Conservation (phyloP, 2,329 filamentous ascomycete genomes). For the Diplodia sapinea region DNA sequence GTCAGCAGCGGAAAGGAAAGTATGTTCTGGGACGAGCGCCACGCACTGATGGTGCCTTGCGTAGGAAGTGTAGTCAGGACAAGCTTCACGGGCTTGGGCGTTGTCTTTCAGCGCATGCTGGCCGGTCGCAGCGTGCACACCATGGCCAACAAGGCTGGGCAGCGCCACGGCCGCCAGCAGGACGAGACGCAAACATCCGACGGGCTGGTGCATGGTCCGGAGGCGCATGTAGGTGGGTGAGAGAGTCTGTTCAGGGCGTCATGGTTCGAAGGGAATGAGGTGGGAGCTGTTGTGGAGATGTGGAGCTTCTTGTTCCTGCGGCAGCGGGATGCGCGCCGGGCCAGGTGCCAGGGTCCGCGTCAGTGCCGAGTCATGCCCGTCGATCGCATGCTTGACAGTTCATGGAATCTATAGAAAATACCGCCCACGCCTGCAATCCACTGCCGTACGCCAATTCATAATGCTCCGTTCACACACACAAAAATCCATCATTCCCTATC, state of each 20-base stretch:
- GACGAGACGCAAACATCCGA: neutral
- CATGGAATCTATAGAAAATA: neutral
- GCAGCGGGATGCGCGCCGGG: slow-evolving; percentile 13
- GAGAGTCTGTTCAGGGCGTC: slow-evolving; percentile 13
- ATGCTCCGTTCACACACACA: neutral
- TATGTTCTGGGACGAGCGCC: slow-evolving; percentile 33
- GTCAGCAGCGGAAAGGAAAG: slow-evolving; percentile 31
- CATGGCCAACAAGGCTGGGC: slow-evolving; percentile 1
- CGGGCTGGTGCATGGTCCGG: slow-evolving; percentile 8
- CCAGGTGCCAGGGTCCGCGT: slow-evolving; percentile 10
- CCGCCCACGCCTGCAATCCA: neutral
- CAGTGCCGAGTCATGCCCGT: slow-evolving; percentile 5
- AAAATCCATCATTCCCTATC: no score
- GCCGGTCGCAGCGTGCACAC: slow-evolving; percentile 12
- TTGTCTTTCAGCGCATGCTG: slow-evolving; percentile 19
- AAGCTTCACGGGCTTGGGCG: slow-evolving; percentile 50
- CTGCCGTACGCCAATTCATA: neutral
- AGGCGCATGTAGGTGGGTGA: neutral
- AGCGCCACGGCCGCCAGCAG: slow-evolving; percentile 13
- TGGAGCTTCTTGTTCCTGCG: slow-evolving; percentile 14
- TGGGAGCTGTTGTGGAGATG: slow-evolving; percentile 20
- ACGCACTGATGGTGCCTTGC: slow-evolving; percentile 65
- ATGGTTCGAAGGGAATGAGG: slow-evolving; percentile 5
- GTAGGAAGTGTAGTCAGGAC: slow-evolving; percentile 70
- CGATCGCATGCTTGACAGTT: neutral